Conservation (phyloP, 768 basidiomycete species). For the Fomitopsis pulvina region DNA sequence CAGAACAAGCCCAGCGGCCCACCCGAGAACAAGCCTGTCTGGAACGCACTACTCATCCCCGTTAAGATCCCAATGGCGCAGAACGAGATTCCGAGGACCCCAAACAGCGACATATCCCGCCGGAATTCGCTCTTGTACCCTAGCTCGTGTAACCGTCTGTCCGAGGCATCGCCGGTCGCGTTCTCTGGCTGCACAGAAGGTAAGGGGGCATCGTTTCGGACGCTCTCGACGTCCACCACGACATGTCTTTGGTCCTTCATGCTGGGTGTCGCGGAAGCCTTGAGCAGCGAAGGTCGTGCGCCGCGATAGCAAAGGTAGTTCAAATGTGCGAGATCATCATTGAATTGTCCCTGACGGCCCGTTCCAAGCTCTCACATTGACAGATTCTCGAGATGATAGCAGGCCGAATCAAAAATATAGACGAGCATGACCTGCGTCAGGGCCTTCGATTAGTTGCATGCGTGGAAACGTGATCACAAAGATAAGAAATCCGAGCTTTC, state of each 20-base stretch:
- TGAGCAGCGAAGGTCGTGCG: background rate
- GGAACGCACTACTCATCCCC: constrained; percentile 55
- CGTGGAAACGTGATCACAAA: no score
- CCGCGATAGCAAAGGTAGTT: no score
- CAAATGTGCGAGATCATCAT: no score
- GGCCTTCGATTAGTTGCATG: no score
- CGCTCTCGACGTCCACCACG: background rate
- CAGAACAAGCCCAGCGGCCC: constrained; percentile 54
- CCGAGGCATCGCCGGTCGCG: constrained; percentile 13
- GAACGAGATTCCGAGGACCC: constrained; percentile 54
- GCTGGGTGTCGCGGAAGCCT: background rate
- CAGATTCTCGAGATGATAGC: no score
- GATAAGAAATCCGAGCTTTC: no score
- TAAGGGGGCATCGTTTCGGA: background rate
- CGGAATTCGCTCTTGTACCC: constrained; percentile 51
- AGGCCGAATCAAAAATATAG: no score
- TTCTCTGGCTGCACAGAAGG: background rate
- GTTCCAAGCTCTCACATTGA: no score
- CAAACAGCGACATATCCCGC: constrained; percentile 54
- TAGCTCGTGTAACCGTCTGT: constrained; percentile 41
- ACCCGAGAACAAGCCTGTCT: constrained; percentile 52
- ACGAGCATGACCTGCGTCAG: no score
- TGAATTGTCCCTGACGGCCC: no score
- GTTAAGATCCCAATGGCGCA: constrained; percentile 56
- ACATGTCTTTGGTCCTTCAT: background rate